Evolutionary conservation across 1,284 basidiomycete genomes (phyloP).

Genomic region (Termitomyces sp.): DNA sequence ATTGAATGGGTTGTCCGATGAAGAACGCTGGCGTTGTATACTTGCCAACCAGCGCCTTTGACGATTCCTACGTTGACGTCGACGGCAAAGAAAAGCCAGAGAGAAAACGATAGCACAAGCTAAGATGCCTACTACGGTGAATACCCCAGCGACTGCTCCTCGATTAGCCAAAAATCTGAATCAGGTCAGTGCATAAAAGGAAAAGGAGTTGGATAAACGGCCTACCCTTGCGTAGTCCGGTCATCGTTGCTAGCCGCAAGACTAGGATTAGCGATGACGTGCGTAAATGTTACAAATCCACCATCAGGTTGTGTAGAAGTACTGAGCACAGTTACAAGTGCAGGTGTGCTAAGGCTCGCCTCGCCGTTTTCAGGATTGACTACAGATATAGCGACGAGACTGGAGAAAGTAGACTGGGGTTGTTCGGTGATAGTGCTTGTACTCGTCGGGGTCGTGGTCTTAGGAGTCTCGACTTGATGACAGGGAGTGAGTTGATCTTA

Average conservation of each 20-base stretch:
- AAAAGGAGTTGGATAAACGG: not conserved
- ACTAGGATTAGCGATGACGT: constrained; percentile 47
- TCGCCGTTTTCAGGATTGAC: constrained; percentile 32
- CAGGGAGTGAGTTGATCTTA: not conserved
- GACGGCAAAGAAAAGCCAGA: constrained; percentile 36
- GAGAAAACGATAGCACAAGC: constrained; percentile 32
- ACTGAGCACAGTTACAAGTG: constrained; percentile 41
- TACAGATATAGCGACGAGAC: constrained; percentile 36
- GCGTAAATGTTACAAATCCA: constrained; percentile 38
- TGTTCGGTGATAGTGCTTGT: constrained; percentile 41
- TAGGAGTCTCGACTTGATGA: constrained; percentile 1
- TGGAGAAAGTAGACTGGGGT: constrained; percentile 41
- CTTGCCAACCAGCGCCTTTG: constrained; percentile 30
- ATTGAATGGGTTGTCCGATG: constrained; percentile 30
- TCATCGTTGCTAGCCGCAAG: constrained; percentile 15
- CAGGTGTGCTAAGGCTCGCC: constrained; percentile 34
- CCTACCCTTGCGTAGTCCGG: constrained; percentile 22
- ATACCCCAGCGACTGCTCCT: constrained; percentile 53
- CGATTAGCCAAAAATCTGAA: constrained; percentile 50
- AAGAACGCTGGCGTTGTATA: constrained; percentile 31
- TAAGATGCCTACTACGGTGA: constrained; percentile 47
- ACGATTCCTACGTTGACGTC: constrained; percentile 32
- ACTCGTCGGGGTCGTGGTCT: constrained; percentile 13
- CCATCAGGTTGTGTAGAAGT: constrained; percentile 43
- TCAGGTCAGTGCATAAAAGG: not conserved